Conservation (phyloP, 1,284 basidiomycete species). For the Rhodotorula sp. region DNA sequence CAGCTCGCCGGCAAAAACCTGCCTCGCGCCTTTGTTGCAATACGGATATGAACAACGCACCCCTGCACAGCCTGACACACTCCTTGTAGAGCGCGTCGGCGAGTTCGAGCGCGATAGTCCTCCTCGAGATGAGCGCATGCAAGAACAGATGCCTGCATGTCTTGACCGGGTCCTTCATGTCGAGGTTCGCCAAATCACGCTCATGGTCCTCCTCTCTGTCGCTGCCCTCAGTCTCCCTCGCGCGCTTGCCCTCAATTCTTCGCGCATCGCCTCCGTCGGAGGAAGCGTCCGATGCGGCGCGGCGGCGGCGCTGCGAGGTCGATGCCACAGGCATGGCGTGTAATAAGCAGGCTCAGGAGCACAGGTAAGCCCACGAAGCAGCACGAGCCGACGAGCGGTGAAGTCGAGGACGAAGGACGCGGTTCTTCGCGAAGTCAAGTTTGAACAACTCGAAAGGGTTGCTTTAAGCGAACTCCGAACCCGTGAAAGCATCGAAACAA, state of each 20-base stretch:
- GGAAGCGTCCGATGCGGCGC: neutral
- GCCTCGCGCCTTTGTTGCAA: rapidly evolving
- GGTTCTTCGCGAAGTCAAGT: too few relatives aligned
- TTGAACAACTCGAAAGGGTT: too few relatives aligned
- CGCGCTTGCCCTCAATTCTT: neutral
- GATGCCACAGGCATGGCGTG: slow-evolving; percentile 2
- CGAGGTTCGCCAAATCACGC: slow-evolving; percentile 11
- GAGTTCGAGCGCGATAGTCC: slow-evolving; percentile 62
- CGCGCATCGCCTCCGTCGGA: neutral
- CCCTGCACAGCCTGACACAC: slow-evolving; percentile 23
- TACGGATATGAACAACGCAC: slow-evolving; percentile 8
- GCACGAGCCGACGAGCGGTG: neutral
- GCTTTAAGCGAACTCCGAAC: too few relatives aligned
- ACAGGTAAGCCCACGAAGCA: neutral
- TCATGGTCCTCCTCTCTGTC: neutral
- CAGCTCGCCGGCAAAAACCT: neutral
- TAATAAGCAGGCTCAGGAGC: neutral
- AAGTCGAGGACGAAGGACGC: slow-evolving; percentile 12
- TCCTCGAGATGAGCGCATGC: slow-evolving; percentile 69
- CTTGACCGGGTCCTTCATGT: slow-evolving; percentile 20
- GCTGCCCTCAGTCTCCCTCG: too few relatives aligned
- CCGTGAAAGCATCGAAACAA: too few relatives aligned
- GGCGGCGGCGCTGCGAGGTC: neutral
- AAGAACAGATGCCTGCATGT: slow-evolving; percentile 66
- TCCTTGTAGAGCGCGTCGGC: slow-evolving; percentile 63